A percentile compares a stretch with the other conserved stretches of the same genome.
phyloP scores from a whole-genome alignment of 1,284 basidiomycete genomes.

The Tilletia horrida region DNA sequence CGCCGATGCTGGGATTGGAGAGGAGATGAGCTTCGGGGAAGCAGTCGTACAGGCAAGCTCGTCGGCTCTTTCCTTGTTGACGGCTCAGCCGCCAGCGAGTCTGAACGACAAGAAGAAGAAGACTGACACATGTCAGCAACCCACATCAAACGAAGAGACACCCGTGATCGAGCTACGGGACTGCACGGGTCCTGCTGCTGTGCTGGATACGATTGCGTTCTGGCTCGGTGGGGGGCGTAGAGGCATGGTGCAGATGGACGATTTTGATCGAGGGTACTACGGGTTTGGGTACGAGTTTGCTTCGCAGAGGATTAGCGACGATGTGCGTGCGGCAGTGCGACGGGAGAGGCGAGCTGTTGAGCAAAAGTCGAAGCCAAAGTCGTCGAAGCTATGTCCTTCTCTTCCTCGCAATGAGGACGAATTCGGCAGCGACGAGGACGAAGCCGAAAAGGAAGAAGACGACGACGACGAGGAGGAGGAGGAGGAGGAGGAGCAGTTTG shows the following conservation, averaged over 20 bases:
- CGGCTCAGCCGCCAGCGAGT: not conserved
- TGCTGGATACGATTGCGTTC: not conserved
- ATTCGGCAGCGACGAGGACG: constrained; percentile 40
- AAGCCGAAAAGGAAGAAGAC: constrained; percentile 27
- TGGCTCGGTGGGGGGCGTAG: constrained; percentile 3
- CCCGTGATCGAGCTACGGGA: not conserved
- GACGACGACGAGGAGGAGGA: constrained; percentile 24
- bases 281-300: not conserved
- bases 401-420: not conserved
- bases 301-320: not conserved
- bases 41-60: not conserved
- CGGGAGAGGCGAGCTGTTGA: not conserved
- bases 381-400: constrained; percentile 32
- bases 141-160: not conserved
- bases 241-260: not conserved
- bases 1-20: not conserved
- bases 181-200: not conserved
- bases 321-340: not conserved
- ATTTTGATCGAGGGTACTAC: not conserved
- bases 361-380: not conserved
- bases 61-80: not conserved
- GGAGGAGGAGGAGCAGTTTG: constrained; percentile 28
- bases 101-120: too few relatives aligned
- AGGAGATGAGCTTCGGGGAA: not conserved
- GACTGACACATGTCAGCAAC: not conserved